Evolutionary conservation across 441 rosid genomes (phyloP).

Genomic region (Pelargonium cotyledonis): DNA sequence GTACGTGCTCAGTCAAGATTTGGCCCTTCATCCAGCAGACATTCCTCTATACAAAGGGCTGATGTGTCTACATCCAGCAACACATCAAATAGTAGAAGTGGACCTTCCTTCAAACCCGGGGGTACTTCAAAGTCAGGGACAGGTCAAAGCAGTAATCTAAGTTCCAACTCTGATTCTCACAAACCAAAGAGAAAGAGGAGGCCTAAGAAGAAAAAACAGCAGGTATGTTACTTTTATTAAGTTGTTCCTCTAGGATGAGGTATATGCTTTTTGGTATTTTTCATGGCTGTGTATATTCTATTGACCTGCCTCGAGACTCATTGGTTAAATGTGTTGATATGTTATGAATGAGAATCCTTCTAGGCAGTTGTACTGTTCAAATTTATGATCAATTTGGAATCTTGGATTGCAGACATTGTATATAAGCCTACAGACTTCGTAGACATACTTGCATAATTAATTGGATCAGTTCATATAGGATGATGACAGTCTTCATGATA

Average conservation of each 20-base stretch:
- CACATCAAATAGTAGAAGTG: conserved; percentile 58
- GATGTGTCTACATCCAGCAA: conserved; percentile 58
- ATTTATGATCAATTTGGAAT: too few species aligned
- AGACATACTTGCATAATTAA: too few species aligned
- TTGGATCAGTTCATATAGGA: too few species aligned
- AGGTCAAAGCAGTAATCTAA: conserved; percentile 80
- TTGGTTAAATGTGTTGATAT: not conserved
- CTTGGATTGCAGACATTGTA: too few species aligned
- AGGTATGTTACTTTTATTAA: conserved; percentile 31
- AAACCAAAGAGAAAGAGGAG: conserved; percentile 94
- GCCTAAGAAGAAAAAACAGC: conserved; percentile 85
- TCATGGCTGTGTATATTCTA: not conserved
- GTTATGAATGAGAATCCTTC: not conserved
- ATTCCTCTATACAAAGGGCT: conserved; percentile 39
- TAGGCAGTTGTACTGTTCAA: not conserved
- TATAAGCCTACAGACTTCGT: too few species aligned
- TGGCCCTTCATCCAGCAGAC: conserved; percentile 58
- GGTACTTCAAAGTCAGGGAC: conserved; percentile 54
- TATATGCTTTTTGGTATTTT: not conserved
- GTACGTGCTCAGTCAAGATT: conserved; percentile 45
- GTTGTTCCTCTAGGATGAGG: not conserved
- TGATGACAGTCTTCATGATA: too few species aligned
- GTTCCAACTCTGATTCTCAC: conserved; percentile 91
- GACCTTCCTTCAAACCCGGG: conserved; percentile 40
- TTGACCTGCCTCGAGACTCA: not conserved